These are phyloP conservation scores for Podochytrium sp. DNA, from an alignment of 192 early-diverging fungal genomes.

Conservation along the genomic window DNA sequence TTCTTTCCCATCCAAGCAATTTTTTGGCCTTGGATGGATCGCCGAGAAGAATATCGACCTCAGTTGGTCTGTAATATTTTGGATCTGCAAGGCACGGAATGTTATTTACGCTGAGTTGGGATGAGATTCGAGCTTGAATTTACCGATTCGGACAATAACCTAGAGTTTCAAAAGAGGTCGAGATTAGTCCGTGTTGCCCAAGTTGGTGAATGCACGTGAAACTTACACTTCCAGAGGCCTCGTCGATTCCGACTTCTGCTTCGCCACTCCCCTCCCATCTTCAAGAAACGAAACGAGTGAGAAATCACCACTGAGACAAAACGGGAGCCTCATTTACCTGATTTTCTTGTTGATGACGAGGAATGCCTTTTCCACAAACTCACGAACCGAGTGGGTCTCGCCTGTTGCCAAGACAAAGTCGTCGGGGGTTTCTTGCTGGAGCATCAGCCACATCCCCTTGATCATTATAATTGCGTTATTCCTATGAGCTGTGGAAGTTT, in stretches of 20 bases:
- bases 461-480: background rate
- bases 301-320: constrained; percentile 1
- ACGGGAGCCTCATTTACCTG: constrained; percentile 33
- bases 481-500: background rate
- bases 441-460: constrained; percentile 83
- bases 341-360: constrained; percentile 62
- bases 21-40: constrained; percentile 73
- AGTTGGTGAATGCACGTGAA: background rate
- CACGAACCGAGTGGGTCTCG: constrained; percentile 78
- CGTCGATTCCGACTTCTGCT: constrained; percentile 35
- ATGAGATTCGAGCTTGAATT: too few species aligned
- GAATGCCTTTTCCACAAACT: constrained; percentile 80
- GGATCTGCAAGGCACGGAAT: constrained; percentile 68
- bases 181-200: background rate
- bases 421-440: constrained; percentile 73
- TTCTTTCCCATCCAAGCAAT: constrained; percentile 68
- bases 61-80: constrained; percentile 80
- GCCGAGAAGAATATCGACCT: constrained; percentile 76
- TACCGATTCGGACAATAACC: constrained; percentile 68
- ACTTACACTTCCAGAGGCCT: constrained; percentile 24
- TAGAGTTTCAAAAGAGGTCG: background rate
- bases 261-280: constrained; percentile 40
- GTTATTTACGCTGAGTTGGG: constrained; percentile 36
- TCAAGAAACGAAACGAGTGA: constrained; percentile 7
- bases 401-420: constrained; percentile 81